Conservation (phyloP, 2,329 filamentous ascomycete species). For the Scytalidium lignicola region DNA sequence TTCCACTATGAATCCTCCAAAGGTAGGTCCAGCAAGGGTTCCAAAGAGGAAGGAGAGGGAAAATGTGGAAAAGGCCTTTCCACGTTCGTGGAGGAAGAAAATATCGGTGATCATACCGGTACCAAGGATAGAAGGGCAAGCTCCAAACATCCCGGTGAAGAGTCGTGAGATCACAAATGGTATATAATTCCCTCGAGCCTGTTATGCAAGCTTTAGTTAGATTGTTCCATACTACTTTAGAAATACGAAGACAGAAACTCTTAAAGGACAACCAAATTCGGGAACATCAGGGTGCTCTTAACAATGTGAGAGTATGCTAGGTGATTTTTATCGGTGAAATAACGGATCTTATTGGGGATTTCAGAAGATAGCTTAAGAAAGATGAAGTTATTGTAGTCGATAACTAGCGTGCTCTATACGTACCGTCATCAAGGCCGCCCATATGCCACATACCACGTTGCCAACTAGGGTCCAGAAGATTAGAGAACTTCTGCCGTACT, state of each 20-base stretch:
- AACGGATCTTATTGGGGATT: too few species aligned
- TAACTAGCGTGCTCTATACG: too few species aligned
- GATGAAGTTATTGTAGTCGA: too few species aligned
- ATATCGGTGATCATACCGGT: constrained; percentile 33
- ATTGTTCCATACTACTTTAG: too few species aligned
- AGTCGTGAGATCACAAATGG: constrained; percentile 30
- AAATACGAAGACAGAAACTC: too few species aligned
- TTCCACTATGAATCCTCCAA: constrained; percentile 33
- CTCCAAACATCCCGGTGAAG: constrained; percentile 33
- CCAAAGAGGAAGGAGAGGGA: constrained; percentile 31
- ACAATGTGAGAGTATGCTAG: too few species aligned
- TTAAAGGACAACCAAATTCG: too few species aligned
- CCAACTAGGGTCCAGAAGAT: constrained; percentile 20
- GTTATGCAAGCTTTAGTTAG: neutral
- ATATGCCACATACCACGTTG: constrained; percentile 15
- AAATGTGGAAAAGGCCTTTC: constrained; percentile 31
- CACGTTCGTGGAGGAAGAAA: constrained; percentile 37
- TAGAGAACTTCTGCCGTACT: constrained; percentile 6
- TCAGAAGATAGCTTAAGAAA: too few species aligned
- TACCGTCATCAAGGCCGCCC: constrained; percentile 21
- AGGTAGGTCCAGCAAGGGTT: constrained; percentile 26
- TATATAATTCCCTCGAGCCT: constrained; percentile 25
- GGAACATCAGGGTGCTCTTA: neutral
- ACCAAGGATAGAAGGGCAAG: constrained; percentile 31
- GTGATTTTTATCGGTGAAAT: too few species aligned